Evolutionary conservation across 1,284 basidiomycete species (phyloP).

Genomic region (Pseudozyma hubeiensis): DNA sequence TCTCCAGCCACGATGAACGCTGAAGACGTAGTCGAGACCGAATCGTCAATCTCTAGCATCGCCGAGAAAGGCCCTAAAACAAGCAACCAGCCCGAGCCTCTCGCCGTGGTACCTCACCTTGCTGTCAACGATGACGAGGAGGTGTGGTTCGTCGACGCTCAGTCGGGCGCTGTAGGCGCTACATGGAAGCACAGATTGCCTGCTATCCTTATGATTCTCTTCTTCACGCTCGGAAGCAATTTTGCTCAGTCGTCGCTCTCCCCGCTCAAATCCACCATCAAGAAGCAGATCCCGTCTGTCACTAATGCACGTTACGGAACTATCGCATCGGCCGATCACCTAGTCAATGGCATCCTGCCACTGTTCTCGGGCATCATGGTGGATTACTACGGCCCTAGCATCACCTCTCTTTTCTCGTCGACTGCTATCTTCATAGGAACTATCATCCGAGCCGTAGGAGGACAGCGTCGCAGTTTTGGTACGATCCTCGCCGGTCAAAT

Average conservation of each 20-base stretch:
- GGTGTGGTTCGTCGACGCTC: constrained; percentile 11
- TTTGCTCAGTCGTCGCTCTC: constrained; percentile 56
- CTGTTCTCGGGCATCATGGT: constrained; percentile 70
- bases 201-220: constrained; percentile 32
- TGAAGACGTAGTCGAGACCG: neutral
- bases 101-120: constrained; percentile 10
- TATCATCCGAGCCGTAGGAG: constrained; percentile 61
- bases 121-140: neutral
- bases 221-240: constrained; percentile 47
- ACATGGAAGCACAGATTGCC: constrained; percentile 37
- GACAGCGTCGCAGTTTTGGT: constrained; percentile 35
- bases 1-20: neutral
- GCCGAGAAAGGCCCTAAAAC: constrained; percentile 10
- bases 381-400: constrained; percentile 69
- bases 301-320: constrained; percentile 76
- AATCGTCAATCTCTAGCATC: constrained; percentile 4
- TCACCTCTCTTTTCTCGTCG: constrained; percentile 58
- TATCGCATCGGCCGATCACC: constrained; percentile 69
- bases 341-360: constrained; percentile 71
- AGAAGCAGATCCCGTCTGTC: constrained; percentile 61
- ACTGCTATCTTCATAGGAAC: constrained; percentile 67
- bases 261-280: constrained; percentile 69
- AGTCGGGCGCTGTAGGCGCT: constrained; percentile 29
- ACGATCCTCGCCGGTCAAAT: constrained; percentile 60
- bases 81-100: neutral